A percentile compares a stretch with the other conserved stretches of the same genome.
phyloP scores from a whole-genome alignment of 1,139 yeast species.

The Williopsis jadinii region DNA sequence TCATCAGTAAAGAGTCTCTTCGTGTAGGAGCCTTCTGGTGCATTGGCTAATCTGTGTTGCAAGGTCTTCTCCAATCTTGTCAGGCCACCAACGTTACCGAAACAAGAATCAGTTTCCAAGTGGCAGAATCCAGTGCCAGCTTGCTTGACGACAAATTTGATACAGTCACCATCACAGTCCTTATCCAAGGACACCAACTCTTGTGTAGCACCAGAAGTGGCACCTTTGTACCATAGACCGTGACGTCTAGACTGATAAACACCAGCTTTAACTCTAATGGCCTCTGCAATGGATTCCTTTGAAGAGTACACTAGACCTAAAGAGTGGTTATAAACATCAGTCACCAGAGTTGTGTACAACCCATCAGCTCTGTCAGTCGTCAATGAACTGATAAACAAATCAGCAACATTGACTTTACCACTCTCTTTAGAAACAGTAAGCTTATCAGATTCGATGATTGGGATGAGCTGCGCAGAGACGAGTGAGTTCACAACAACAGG shows the following conservation, averaged over 20 bases:
- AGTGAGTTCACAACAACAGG: conserved; percentile 21
- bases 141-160: conserved; percentile 81
- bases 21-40: conserved; percentile 92
- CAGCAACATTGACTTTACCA: conserved; percentile 39
- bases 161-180: conserved; percentile 92
- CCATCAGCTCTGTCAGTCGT: conserved; percentile 85
- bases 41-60: conserved; percentile 42
- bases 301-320: conserved; percentile 93
- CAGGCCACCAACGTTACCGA: conserved; percentile 62
- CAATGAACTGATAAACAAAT: conserved; percentile 47
- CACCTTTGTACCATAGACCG: conserved; percentile 94
- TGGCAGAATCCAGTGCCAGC: conserved; percentile 90
- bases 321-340: conserved; percentile 57
- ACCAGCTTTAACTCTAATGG: conserved; percentile 76
- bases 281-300: conserved; percentile 68
- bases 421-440: conserved; percentile 32
- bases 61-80: conserved; percentile 61
- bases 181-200: conserved; percentile 52
- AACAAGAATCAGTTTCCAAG: conserved; percentile 72
- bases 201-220: conserved; percentile 93
- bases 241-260: conserved; percentile 90
- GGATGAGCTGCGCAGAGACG: conserved; percentile 37
- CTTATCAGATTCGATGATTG: conserved; percentile 36
- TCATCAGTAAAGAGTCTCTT: conserved; percentile 79
- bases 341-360: conserved; percentile 77